phyloP scores from a whole-genome alignment of 1,284 basidiomycete genomes.

The Ceratobasidium sp. region DNA sequence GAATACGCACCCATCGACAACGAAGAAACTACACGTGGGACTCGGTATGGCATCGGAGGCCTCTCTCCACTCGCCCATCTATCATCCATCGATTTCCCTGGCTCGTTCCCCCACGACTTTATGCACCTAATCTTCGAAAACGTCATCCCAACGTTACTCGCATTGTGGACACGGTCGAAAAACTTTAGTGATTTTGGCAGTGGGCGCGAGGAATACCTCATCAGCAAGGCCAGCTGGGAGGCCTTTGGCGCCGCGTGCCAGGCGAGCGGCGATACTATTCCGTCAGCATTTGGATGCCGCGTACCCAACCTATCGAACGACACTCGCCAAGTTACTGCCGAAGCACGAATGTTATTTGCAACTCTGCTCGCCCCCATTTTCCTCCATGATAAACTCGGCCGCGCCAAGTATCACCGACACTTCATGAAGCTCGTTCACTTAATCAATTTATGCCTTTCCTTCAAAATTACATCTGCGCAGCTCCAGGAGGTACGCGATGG shows the following conservation, averaged over 20 bases:
- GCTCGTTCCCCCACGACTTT: constrained; percentile 49
- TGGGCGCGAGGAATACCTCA: constrained; percentile 50
- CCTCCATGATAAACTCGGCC: constrained; percentile 55
- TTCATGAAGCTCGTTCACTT: constrained; percentile 10
- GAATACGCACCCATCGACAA: not conserved
- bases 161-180: constrained; percentile 40
- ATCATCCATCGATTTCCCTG: constrained; percentile 23
- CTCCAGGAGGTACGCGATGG: constrained; percentile 5
- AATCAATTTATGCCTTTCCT: not conserved
- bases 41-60: constrained; percentile 44
- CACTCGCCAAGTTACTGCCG: constrained; percentile 52
- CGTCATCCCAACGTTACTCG: constrained; percentile 30
- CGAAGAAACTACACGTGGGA: not conserved
- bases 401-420: constrained; percentile 57
- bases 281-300: constrained; percentile 59
- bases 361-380: constrained; percentile 59
- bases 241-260: constrained; percentile 59
- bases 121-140: constrained; percentile 50
- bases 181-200: constrained; percentile 33
- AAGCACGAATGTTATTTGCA: constrained; percentile 59
- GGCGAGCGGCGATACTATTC: constrained; percentile 57
- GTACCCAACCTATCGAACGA: constrained; percentile 58
- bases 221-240: constrained; percentile 59
- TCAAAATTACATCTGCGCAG: not conserved
- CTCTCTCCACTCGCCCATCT: constrained; percentile 26